Evolutionary conservation across 495 filamentous ascomycete species (phyloP), one percentile per base, ranked within the genome.

Genomic region (Podospora pseudopauciseta): DNA sequence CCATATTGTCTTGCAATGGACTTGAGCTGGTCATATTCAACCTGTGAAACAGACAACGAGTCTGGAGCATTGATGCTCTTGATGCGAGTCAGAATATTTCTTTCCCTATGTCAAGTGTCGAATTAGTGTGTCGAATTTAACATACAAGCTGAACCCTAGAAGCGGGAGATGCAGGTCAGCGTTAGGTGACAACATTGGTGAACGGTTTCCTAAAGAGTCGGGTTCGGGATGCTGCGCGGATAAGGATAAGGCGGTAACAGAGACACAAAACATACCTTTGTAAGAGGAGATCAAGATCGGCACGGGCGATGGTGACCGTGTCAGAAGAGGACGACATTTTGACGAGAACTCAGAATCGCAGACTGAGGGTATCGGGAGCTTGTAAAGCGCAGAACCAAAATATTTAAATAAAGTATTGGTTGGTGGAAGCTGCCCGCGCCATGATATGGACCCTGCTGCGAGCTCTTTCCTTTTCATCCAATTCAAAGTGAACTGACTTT

Each of bases 201-300:
- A 18, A 20, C 13, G 19, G 26, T 27, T 27, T 59, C 56, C 19
- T 5, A 27, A 59, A 59, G 19, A 23, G 15, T 27, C 19, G 56
- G 56, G 11, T 9, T 59, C 9, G 56, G 56, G 6, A 20, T 23
- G 56, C 26, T 59, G 56, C 19, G 26, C 26, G 5, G 56, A 56
- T 30, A 58, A 54, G 58, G 30, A 23, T 16, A 62, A 30, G 32
- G 32, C 23, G 23, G 23, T 23, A 23, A 20, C 30, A 32, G 30
- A 32, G 4, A 20, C 11, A 60, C 23, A 32, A 15, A 19, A 67
- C 79, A 73, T 70, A 84, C 86, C 83, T 82, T 69, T 83, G 82
- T 19, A 86, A 63, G 55, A 86, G 74, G 61, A 81, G 80, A 69
- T 87, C 82, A 63, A 85, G 84, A 75, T 87, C 84, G 9, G 71